phyloP scores from a whole-genome alignment of 139 green algal genomes.

The Ulvella scutata region DNA sequence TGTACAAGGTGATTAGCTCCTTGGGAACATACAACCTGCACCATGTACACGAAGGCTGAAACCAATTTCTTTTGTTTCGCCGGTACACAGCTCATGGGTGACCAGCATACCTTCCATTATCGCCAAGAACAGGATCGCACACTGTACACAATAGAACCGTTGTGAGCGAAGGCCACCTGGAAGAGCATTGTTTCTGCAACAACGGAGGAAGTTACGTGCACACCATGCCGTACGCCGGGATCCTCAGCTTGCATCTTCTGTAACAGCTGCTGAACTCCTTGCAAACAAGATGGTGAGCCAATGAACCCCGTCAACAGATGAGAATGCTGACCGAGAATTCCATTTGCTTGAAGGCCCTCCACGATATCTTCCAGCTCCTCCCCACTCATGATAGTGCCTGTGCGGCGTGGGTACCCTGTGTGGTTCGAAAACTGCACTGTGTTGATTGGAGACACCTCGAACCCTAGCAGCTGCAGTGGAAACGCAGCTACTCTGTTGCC shows the following conservation, averaged over 20 bases:
- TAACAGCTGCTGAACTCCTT: conserved; percentile 44
- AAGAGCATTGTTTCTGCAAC: not conserved
- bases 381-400: conserved; percentile 50
- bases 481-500: conserved; percentile 81
- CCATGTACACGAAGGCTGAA: too few species aligned
- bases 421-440: conserved; percentile 83
- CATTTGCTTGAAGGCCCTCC: conserved; percentile 70
- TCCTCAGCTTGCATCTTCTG: conserved; percentile 38
- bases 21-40: conserved; percentile 54
- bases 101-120: too few species aligned
- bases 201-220: not conserved
- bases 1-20: conserved; percentile 59
- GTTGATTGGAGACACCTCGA: conserved; percentile 78
- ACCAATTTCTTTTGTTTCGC: too few species aligned
- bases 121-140: conserved; percentile 90
- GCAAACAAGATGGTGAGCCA: conserved; percentile 53
- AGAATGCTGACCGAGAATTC: conserved; percentile 52
- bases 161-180: not conserved
- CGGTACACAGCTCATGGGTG: too few species aligned
- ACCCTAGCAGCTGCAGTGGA: conserved; percentile 75
- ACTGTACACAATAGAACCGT: conserved; percentile 28
- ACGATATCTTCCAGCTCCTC: conserved; percentile 43
- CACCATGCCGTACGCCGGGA: conserved; percentile 46
- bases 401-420: conserved; percentile 56
- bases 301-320: conserved; percentile 94